Evolutionary conservation across 495 filamentous ascomycete genomes (phyloP).

Genomic region (Penicillium paradoxum): DNA sequence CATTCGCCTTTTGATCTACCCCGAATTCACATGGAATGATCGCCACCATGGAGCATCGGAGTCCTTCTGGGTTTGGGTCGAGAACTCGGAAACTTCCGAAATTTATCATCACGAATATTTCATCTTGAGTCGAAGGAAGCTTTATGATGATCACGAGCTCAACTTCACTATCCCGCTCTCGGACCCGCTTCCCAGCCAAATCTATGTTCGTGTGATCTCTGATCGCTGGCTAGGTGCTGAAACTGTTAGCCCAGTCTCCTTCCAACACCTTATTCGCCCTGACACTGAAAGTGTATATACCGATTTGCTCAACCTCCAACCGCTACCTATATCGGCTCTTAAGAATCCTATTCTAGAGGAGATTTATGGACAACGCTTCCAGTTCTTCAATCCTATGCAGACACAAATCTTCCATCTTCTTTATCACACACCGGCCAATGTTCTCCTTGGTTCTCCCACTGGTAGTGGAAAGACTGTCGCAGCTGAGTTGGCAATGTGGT

Average conservation of each 20-base stretch:
- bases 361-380: conserved; percentile 81
- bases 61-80: conserved; percentile 97
- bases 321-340: conserved; percentile 79
- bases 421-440: conserved; percentile 86
- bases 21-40: conserved; percentile 95
- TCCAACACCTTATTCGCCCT: conserved; percentile 94
- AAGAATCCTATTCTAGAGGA: conserved; percentile 85
- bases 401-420: conserved; percentile 96
- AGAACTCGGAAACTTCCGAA: conserved; percentile 95
- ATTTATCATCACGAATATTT: conserved; percentile 99
- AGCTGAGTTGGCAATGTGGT: conserved; percentile 99
- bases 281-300: conserved; percentile 98
- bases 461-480: conserved; percentile 97
- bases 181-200: conserved; percentile 88
- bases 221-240: conserved; percentile 98
- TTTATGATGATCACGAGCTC: conserved; percentile 91
- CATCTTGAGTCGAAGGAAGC: conserved; percentile 80
- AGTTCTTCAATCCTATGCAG: conserved; percentile 99
- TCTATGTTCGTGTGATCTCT: conserved; percentile 90
- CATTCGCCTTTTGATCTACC: conserved; percentile 75
- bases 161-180: conserved; percentile 96
- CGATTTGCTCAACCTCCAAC: conserved; percentile 86
- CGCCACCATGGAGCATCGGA: conserved; percentile 91
- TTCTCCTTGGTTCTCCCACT: conserved; percentile 93
- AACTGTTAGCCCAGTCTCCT: conserved; percentile 88